Percentiles rank a stretch among this genome's conserved stretches.
Evolutionary conservation across 108 stramenopile genomes (phyloP).

Genomic region (Skeletonema costatum): DNA sequence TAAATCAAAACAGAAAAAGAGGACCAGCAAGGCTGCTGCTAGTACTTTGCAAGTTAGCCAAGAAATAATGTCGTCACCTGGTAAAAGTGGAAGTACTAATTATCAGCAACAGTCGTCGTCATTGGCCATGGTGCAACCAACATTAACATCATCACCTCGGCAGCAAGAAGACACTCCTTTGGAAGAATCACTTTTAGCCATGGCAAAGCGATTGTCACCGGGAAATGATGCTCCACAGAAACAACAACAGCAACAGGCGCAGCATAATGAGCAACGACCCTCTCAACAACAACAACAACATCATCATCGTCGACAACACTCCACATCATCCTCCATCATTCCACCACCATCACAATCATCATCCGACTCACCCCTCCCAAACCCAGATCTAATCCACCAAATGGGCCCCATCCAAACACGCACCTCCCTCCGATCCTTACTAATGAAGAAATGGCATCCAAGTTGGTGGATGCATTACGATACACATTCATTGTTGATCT

Average conservation of each 20-base stretch:
- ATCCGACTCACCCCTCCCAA: slow-evolving; percentile 27
- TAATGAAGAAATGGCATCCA: slow-evolving; percentile 56
- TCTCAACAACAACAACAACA: not conserved
- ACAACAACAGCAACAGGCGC: not conserved
- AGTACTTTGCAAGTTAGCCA: too few species aligned
- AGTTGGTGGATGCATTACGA: slow-evolving; percentile 48
- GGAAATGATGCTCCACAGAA: not conserved
- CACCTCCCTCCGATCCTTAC: slow-evolving; percentile 44
- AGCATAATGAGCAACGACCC: too few species aligned
- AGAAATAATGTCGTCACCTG: too few species aligned
- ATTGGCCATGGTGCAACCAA: too few species aligned
- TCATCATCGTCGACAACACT: not conserved
- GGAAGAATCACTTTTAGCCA: too few species aligned
- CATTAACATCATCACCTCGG: too few species aligned
- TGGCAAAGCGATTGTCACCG: too few species aligned
- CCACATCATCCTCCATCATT: not conserved
- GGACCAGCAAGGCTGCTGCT: too few species aligned
- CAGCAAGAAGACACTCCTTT: too few species aligned
- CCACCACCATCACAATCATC: not conserved
- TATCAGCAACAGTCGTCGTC: too few species aligned
- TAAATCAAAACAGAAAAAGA: too few species aligned
- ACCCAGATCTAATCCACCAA: slow-evolving; percentile 15
- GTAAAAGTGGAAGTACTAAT: too few species aligned
- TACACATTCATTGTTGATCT: slow-evolving; percentile 31
- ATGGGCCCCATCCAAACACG: slow-evolving; percentile 48